A percentile compares a stretch with the other conserved stretches of the same genome.
phyloP scores from a whole-genome alignment of 1,284 basidiomycete genomes.

The Veloboletus limbatus region DNA sequence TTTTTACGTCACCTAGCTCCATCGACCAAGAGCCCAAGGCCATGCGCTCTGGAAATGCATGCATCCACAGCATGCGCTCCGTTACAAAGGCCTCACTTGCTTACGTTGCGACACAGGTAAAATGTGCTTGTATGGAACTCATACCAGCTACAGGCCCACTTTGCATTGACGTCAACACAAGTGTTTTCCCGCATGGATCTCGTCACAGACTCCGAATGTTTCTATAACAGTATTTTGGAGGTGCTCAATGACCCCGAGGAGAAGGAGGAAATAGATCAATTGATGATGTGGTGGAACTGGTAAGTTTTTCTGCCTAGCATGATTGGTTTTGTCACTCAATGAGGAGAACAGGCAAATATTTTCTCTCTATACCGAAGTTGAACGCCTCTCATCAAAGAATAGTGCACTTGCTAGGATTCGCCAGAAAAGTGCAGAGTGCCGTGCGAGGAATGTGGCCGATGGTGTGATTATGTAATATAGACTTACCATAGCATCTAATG shows the following conservation, averaged over 20 bases:
- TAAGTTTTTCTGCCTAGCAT: too few species aligned
- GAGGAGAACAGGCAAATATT: neutral
- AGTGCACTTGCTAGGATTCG: neutral
- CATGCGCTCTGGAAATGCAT: neutral
- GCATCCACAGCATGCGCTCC: slow-evolving; percentile 1
- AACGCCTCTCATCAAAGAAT: neutral
- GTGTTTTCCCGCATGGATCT: slow-evolving; percentile 5
- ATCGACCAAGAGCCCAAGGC: slow-evolving; percentile 4
- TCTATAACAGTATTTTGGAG: slow-evolving; percentile 2
- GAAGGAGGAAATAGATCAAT: neutral
- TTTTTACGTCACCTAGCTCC: slow-evolving; percentile 7
- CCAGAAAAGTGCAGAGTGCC: neutral
- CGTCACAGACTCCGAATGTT: neutral
- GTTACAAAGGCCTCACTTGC: slow-evolving; percentile 2
- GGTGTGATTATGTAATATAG: too few species aligned
- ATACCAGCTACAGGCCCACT: neutral
- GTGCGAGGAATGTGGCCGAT: too few species aligned
- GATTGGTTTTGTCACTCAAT: too few species aligned
- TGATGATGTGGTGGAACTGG: slow-evolving; percentile 2
- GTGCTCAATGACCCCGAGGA: neutral
- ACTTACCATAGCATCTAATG: too few species aligned
- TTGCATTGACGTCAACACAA: neutral
- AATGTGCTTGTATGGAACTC: too few species aligned
- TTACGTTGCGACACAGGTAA: slow-evolving; percentile 5
- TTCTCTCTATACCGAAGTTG: neutral